Evolutionary conservation across 805 yeast species (phyloP).

Genomic region (Candida vartiovaarae): DNA sequence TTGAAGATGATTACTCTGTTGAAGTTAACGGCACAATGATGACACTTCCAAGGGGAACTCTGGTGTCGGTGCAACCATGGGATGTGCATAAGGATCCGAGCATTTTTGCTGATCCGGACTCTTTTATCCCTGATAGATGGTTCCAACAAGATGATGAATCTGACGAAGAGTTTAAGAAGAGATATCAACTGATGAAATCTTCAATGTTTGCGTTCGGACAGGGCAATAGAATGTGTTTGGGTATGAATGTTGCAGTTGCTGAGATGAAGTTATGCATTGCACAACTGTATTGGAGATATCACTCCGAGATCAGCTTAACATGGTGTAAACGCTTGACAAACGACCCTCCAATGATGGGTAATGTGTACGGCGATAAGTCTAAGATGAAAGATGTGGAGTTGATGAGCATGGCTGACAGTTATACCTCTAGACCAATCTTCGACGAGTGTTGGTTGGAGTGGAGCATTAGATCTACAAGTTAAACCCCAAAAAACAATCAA

Average conservation of each 20-base stretch:
- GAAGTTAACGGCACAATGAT: constrained; percentile 15
- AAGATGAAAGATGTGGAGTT: constrained; percentile 34
- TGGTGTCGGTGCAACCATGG: constrained; percentile 60
- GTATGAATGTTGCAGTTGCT: constrained; percentile 58
- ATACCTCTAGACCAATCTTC: constrained; percentile 43
- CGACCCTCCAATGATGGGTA: constrained; percentile 23
- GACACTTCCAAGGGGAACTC: constrained; percentile 45
- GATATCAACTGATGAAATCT: constrained; percentile 40
- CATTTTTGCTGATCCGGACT: constrained; percentile 41
- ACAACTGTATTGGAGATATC: constrained; percentile 43
- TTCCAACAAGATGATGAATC: constrained; percentile 31
- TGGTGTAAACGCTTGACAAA: constrained; percentile 35
- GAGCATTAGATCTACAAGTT: constrained; percentile 1
- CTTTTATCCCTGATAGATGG: constrained; percentile 63
- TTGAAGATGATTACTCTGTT: constrained; percentile 18
- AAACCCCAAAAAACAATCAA: background rate
- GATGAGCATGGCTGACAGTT: constrained; percentile 52
- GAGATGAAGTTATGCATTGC: constrained; percentile 57
- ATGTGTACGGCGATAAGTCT: constrained; percentile 6
- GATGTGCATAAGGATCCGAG: constrained; percentile 46
- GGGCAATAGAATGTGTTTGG: constrained; percentile 70
- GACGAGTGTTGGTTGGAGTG: constrained; percentile 44
- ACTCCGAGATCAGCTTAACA: constrained; percentile 31
- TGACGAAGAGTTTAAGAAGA: constrained; percentile 25
- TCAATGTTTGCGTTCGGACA: constrained; percentile 65